Evolutionary conservation across 179 eudicot species (phyloP).

Genomic region (Drosera spatulata): DNA sequence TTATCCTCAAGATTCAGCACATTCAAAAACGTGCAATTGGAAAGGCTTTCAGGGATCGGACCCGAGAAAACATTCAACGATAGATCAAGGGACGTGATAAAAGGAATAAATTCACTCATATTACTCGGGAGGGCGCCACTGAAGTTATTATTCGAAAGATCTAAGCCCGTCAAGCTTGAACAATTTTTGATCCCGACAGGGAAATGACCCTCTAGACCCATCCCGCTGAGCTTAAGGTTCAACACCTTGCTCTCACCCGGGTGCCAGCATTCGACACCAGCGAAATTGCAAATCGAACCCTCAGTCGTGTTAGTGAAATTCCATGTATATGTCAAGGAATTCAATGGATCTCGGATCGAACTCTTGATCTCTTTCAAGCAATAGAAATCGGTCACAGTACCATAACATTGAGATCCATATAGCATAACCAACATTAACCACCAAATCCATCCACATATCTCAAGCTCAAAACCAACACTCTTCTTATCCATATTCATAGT

Average conservation of each 20-base stretch:
- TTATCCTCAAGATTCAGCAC: slow-evolving; percentile 42
- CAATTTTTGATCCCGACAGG: slow-evolving; percentile 51
- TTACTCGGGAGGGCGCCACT: slow-evolving; percentile 49
- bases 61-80: slow-evolving; percentile 65
- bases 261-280: slow-evolving; percentile 85
- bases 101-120: slow-evolving; percentile 24
- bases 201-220: slow-evolving; percentile 68
- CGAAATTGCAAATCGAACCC: slow-evolving; percentile 62
- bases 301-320: slow-evolving; percentile 48
- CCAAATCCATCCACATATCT: neutral
- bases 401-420: slow-evolving; percentile 18
- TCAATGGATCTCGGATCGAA: slow-evolving; percentile 39
- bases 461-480: slow-evolving; percentile 1
- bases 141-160: slow-evolving; percentile 53
- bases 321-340: slow-evolving; percentile 39
- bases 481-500: slow-evolving; percentile 11
- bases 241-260: slow-evolving; percentile 54
- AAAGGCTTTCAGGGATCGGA: slow-evolving; percentile 40
- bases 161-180: slow-evolving; percentile 54
- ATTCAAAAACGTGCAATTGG: slow-evolving; percentile 56
- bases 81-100: slow-evolving; percentile 52
- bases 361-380: slow-evolving; percentile 31
- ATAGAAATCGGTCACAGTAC: slow-evolving; percentile 30
- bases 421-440: slow-evolving; percentile 21
- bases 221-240: slow-evolving; percentile 38